These are phyloP conservation scores for Arthrobotrys entomopaga DNA, from an alignment of 2,329 filamentous ascomycete species.

Conservation along the genomic window DNA sequence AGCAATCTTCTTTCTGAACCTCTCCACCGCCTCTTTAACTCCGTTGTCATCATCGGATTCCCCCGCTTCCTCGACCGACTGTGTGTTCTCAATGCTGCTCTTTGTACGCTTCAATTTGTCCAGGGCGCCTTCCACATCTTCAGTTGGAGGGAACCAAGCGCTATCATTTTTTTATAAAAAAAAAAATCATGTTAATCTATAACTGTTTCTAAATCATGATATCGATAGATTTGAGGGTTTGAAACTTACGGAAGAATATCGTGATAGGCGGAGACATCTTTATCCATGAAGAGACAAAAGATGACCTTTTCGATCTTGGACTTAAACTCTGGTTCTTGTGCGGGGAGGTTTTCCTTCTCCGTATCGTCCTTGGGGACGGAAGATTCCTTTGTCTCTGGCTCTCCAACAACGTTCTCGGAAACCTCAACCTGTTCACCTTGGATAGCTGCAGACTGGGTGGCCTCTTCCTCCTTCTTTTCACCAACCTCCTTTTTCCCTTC, in stretches of 20 bases:
- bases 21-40: slow-evolving; percentile 6
- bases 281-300: slow-evolving; percentile 83
- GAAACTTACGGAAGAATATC: slow-evolving; percentile 75
- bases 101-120: slow-evolving; percentile 29
- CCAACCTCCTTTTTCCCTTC: background rate
- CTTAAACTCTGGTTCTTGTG: slow-evolving; percentile 10
- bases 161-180: slow-evolving; percentile 59
- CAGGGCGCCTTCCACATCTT: slow-evolving; percentile 59
- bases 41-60: background rate
- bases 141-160: slow-evolving; percentile 66
- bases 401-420: background rate
- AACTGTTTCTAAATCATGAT: background rate
- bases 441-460: background rate
- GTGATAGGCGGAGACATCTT: slow-evolving; percentile 80
- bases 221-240: background rate
- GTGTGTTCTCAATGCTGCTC: background rate
- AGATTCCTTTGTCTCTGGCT: slow-evolving; percentile 11
- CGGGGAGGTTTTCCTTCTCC: slow-evolving; percentile 16
- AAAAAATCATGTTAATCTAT: background rate
- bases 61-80: background rate
- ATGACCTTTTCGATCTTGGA: slow-evolving; percentile 75
- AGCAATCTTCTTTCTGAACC: background rate
- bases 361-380: background rate
- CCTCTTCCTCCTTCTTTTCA: background rate
- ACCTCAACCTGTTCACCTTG: background rate